Base-by-base conservation (phyloP, 805 yeast genomes). In the Candida peoriensis region DNA sequence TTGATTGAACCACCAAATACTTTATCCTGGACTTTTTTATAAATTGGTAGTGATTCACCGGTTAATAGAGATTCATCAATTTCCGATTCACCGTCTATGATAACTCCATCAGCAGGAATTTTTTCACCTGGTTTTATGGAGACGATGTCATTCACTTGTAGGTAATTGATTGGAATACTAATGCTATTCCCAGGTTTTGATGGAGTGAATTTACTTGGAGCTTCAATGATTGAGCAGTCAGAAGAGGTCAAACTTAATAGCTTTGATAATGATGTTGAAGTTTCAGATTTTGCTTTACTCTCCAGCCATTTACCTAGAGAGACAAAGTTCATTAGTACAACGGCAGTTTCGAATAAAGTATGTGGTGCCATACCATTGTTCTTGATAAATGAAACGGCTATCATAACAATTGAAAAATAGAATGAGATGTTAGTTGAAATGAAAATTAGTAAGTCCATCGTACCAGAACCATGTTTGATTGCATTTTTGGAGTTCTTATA, bases 1-100 rank as follows among this genome's bases (percentile, higher is more conserved):
- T 94, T 93, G 28, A 90, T 74, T 2, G 97, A 81, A 0, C 99
- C 99, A 11, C 96, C 97, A 53, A 84, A 77, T 2, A 93, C 82
- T 3, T 47, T 42, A 23, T 80, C 80, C 3, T 86, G 88, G 2
- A 48, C 48, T 3, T 34, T 50, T 50, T 90, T 93, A 26, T 63
- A 57, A 1, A 89, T 78, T 2, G 96, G 89, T 25, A 74, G 54
- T 0, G 95, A 75, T 60, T 93, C 98, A 32, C 99, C 99, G 0
- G 98, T 90, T 37, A 93, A 66, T 17, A 89, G 62, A 3, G 96
- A 81, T 59, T 93, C 99, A 52, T 89, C 90, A 21, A 87, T 71
- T 50, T 84, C 95, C 0, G 96, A 74, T 37, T 72, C 73, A 7
- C 98, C 98, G 43, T 68, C 67, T 2, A 82, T 60, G 13, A 94